These are phyloP conservation scores for Pholiota molesta DNA, from an alignment of 768 basidiomycete genomes.

Conservation along the genomic window DNA sequence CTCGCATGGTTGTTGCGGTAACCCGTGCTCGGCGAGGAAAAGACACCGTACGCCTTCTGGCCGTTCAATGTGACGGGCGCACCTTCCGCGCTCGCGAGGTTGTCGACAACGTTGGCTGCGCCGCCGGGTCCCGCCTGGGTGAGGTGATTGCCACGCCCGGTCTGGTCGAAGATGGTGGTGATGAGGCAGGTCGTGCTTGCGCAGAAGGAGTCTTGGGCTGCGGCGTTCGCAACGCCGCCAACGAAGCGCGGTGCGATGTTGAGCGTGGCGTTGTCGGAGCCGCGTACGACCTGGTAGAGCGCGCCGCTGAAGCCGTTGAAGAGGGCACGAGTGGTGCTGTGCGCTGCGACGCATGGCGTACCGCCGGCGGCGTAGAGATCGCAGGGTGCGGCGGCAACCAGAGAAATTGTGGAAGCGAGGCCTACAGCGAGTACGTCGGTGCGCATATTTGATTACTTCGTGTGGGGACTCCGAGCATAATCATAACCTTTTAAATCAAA, in stretches of 20 bases:
- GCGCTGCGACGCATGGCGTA: conserved; percentile 15
- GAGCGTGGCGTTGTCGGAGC: conserved; percentile 12
- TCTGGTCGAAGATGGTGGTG: conserved; percentile 16
- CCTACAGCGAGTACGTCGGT: conserved; percentile 7
- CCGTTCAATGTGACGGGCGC: conserved; percentile 15
- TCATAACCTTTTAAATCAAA: too few species aligned
- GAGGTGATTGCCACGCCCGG: conserved; percentile 15
- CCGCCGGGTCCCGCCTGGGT: conserved; percentile 16
- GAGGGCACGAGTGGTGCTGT: conserved; percentile 17
- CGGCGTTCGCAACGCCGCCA: conserved; percentile 16
- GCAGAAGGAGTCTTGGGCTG: conserved; percentile 15
- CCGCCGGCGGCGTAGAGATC: conserved; percentile 19
- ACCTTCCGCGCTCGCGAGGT: conserved; percentile 15
- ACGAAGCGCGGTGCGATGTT: conserved; percentile 14
- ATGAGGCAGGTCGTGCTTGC: conserved; percentile 12
- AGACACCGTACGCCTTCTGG: conserved; percentile 18
- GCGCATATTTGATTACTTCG: conserved; percentile 3
- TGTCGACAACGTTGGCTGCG: conserved; percentile 12
- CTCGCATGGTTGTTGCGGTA: conserved; percentile 17
- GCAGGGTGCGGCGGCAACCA: conserved; percentile 13
- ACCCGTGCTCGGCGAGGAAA: conserved; percentile 15
- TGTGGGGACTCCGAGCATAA: too few species aligned
- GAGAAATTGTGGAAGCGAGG: conserved; percentile 5
- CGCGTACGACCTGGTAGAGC: conserved; percentile 16
- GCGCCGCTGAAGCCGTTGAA: conserved; percentile 11